Base-by-base conservation (phyloP, 2,329 filamentous ascomycete species). In the Beauveria sp. region DNA sequence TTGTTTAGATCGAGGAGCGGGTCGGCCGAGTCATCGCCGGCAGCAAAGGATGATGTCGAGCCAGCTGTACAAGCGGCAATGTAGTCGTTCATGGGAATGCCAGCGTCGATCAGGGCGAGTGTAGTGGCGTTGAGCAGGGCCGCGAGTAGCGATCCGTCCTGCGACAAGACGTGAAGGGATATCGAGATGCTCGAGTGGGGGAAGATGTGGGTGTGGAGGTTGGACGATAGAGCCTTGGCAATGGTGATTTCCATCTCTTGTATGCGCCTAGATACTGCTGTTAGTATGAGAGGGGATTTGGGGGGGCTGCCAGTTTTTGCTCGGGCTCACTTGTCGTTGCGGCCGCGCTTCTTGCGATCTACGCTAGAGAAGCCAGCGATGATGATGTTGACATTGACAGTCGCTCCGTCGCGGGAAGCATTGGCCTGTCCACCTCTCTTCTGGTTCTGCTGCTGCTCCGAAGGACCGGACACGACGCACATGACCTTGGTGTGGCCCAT, bases 401-500 rank as follows among this genome's bases (percentile, higher is more conserved):
- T 84, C 3, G 77, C 78, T 0, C 73, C 73, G 16, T 79, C 75
- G 10, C 78, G 69, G 76, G 62, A 82, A 75, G 34, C 76, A 72
- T 63, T 78, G 74, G 67, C 82, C 76, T 55, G 83, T 34, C 67
- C 72, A 1, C 72, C 49, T 14, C 57, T 34, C 58, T 68, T 60
- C n/a, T 60, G 55, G 42, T 64, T 61, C 31, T 62, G 68, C 64
- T 75, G 75, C 59, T 77, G 76, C 75, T 99, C 95, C 43, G 84
- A 86, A 0, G 95, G 95, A 0, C 95, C 95, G 1, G 88, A 86
- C 53, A 99, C 88, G 26, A 93, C 91, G 76, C 93, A 97, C 76
- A 98, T 90, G 68, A 99, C 88, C 73, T 96, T 95, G 24, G 95
- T 99, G 77, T 98, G 96, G 69, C 95, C 95, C 88, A 96, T 96